Evolutionary conservation across 805 yeast genomes (phyloP).

Genomic region (Hanseniaspora clermontiae): DNA sequence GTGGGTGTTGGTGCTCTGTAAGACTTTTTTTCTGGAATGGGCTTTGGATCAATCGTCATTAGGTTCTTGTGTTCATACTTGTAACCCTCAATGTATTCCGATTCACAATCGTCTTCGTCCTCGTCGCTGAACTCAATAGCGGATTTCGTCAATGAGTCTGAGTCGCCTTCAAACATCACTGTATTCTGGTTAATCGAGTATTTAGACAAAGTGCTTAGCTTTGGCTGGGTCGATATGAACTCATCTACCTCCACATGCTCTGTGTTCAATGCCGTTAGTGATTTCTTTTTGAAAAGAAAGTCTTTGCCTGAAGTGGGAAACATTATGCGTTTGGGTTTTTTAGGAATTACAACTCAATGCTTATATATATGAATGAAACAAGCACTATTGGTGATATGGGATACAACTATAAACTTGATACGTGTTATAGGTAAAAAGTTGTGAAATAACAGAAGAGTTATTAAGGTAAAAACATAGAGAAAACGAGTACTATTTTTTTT

Average conservation of each 20-base stretch:
- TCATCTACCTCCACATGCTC: neutral
- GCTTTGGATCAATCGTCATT: constrained; percentile 2
- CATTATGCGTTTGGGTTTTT: neutral
- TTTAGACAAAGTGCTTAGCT: neutral
- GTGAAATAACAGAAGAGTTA: too few species aligned
- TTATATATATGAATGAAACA: too few species aligned
- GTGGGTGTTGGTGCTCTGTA: neutral
- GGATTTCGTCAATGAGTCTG: neutral
- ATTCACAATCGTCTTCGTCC: neutral
- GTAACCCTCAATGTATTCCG: constrained; percentile 9
- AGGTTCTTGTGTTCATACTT: constrained; percentile 10
- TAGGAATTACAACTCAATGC: too few species aligned
- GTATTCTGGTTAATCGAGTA: neutral
- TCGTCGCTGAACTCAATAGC: constrained; percentile 10
- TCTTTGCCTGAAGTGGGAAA: neutral
- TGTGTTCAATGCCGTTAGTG: neutral
- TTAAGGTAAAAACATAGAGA: too few species aligned
- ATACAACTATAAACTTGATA: too few species aligned
- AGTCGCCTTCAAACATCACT: neutral
- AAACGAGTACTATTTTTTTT: too few species aligned
- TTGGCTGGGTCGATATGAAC: neutral
- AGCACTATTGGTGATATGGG: too few species aligned
- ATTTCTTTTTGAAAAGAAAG: neutral
- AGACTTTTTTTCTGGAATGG: neutral
- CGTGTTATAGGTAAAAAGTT: too few species aligned